Base-by-base conservation (phyloP, 2,329 filamentous ascomycete genomes). In the Didymella pomorum region DNA sequence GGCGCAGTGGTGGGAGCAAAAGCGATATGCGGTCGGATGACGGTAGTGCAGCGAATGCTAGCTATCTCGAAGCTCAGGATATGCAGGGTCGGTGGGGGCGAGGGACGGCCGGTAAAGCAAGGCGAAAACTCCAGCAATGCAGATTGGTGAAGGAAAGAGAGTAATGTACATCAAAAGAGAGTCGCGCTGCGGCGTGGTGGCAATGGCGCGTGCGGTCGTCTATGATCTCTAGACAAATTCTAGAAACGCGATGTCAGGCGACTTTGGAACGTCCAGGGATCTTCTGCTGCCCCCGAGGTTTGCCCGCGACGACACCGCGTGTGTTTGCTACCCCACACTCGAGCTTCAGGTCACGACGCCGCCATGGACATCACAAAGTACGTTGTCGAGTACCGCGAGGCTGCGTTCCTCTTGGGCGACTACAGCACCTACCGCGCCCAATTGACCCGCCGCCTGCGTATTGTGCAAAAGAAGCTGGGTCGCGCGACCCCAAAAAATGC, bases 331-430 rank as follows among this genome's bases (percentile, higher is more conserved):
- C 48, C 56, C 39, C 56, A 50, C 50, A 56, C 53, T 47, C 31
- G 18, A 45, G 54, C 45, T 50, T 33, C 42, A 44, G 50, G 45
- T 26, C 39, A 54, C 52, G 29, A 56, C 45, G 39, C 58, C 29
- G 60, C 67, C 63, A 97, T 98, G 94, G 92, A 97, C 65, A 92
- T 98, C 78, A 98, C 95, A 56, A 87, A 87, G 67, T 93, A 92
- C 65, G 82, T 98, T 67, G 85, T 93, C 72, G 87, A 88, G 52
- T 88, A 90, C 65, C 86, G 95, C 63, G 91, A 96, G 76, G 86
- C 91, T 71, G 92, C 92, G 35, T 88, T 97, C 50, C 86, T 96
- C 28, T 88, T 95, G 65, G 93, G 93, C 68, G 93, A 97, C 80
- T 93, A 97, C 80, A 87, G 87, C 72, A 89, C 89, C 56, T 98